A percentile compares a stretch with the other conserved stretches of the same genome.
phyloP scores from a whole-genome alignment of 306 rosid genomes.

The Citrullus colocynthis region DNA sequence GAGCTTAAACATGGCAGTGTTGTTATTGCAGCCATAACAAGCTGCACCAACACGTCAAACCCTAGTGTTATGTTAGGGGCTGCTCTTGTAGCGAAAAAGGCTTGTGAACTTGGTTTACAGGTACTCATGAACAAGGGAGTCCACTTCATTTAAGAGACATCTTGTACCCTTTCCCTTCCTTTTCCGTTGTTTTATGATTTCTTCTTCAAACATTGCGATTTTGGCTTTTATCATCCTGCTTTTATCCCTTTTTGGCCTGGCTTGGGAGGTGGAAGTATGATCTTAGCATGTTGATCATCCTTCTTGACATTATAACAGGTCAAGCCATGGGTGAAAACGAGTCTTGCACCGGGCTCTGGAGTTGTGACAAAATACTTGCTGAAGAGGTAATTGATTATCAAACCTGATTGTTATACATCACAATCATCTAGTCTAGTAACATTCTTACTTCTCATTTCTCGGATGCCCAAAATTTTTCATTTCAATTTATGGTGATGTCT shows the following conservation, averaged over 20 bases:
- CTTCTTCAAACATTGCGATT: not conserved
- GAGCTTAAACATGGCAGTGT: constrained; percentile 84
- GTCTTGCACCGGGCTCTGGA: constrained; percentile 98
- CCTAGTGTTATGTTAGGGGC: constrained; percentile 99
- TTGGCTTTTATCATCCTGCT: not conserved
- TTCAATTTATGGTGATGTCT: not conserved
- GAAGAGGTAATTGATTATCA: constrained; percentile 44
- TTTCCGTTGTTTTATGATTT: not conserved
- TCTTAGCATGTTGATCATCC: not conserved
- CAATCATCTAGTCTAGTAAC: not conserved
- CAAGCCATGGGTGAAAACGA: constrained; percentile 95
- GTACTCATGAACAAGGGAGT: constrained; percentile 20
- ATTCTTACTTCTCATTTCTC: not conserved
- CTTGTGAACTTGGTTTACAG: constrained; percentile 73
- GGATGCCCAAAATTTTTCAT: not conserved
- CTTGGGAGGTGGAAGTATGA: not conserved
- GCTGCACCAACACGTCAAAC: constrained; percentile 94
- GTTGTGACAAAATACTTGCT: constrained; percentile 86
- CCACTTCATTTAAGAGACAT: not conserved
- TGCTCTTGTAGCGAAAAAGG: constrained; percentile 89
- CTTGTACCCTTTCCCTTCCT: not conserved
- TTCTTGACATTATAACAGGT: constrained; percentile 33
- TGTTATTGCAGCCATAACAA: constrained; percentile 93
- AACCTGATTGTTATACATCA: not conserved
- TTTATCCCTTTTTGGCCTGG: not conserved